phyloP scores from a whole-genome alignment of 805 yeast genomes.

The Naumovozyma castellii region DNA sequence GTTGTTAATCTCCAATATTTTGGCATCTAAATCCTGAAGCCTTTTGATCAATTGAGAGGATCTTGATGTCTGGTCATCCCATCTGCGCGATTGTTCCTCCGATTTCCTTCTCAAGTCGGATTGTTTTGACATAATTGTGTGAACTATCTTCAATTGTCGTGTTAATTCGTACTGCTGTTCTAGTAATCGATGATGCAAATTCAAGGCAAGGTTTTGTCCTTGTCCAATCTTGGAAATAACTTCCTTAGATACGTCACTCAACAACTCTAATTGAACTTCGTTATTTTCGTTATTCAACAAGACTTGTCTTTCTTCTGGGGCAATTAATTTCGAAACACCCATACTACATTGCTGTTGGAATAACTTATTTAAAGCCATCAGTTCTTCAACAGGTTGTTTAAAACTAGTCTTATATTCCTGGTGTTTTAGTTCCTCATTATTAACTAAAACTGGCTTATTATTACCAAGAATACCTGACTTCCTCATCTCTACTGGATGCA shows the following conservation, averaged over 20 bases:
- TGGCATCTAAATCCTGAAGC: slow-evolving; percentile 22
- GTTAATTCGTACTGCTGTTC: slow-evolving; percentile 36
- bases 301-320: slow-evolving; percentile 16
- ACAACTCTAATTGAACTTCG: slow-evolving; percentile 21
- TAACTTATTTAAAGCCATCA: slow-evolving; percentile 9
- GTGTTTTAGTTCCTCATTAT: background rate
- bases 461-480: background rate
- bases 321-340: slow-evolving; percentile 14
- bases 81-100: slow-evolving; percentile 9
- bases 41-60: slow-evolving; percentile 30
- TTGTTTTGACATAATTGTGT: slow-evolving; percentile 16
- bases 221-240: slow-evolving; percentile 13
- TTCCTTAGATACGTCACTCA: slow-evolving; percentile 19
- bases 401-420: slow-evolving; percentile 7
- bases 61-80: slow-evolving; percentile 21
- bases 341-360: slow-evolving; percentile 10
- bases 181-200: slow-evolving; percentile 29
- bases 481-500: background rate
- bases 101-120: slow-evolving; percentile 9
- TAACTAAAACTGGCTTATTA: background rate
- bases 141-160: slow-evolving; percentile 31
- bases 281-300: slow-evolving; percentile 16
- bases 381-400: slow-evolving; percentile 18
- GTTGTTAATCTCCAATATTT: slow-evolving; percentile 16
- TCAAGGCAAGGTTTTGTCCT: slow-evolving; percentile 29